These are phyloP conservation scores for Hansenula lynferdii DNA, from an alignment of 1,139 yeast species.

Conservation along the genomic window DNA sequence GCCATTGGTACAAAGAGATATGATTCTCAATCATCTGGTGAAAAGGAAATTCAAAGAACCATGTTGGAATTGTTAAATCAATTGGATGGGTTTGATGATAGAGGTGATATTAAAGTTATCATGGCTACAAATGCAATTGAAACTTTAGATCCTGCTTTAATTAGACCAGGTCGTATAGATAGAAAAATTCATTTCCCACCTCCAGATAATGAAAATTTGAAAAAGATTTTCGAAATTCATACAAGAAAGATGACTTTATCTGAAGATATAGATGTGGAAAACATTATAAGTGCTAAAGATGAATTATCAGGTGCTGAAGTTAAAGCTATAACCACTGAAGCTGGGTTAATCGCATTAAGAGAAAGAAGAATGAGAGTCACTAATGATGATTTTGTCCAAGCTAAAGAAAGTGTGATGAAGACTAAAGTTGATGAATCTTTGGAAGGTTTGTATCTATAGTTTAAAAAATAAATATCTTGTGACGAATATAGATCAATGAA, in stretches of 20 bases:
- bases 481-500: no score
- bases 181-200: constrained; percentile 94
- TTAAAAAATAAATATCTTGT: neutral
- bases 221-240: constrained; percentile 89
- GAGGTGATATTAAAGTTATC: constrained; percentile 97
- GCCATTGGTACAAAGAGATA: constrained; percentile 98
- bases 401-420: constrained; percentile 95
- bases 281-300: constrained; percentile 86
- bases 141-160: constrained; percentile 92
- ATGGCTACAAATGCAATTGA: constrained; percentile 99
- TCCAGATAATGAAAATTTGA: constrained; percentile 90
- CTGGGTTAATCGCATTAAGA: constrained; percentile 91
- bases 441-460: constrained; percentile 69
- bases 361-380: constrained; percentile 99
- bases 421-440: constrained; percentile 96
- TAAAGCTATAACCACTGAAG: constrained; percentile 97
- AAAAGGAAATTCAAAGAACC: constrained; percentile 96
- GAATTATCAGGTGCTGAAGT: constrained; percentile 98
- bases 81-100: constrained; percentile 96
- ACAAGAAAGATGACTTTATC: constrained; percentile 92
- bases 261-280: constrained; percentile 85
- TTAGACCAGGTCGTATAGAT: constrained; percentile 98
- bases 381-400: constrained; percentile 90
- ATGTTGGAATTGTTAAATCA: constrained; percentile 97
- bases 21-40: constrained; percentile 96